Evolutionary conservation across 805 yeast genomes (phyloP).

Genomic region (Ogataea nakhonphanomensis): DNA sequence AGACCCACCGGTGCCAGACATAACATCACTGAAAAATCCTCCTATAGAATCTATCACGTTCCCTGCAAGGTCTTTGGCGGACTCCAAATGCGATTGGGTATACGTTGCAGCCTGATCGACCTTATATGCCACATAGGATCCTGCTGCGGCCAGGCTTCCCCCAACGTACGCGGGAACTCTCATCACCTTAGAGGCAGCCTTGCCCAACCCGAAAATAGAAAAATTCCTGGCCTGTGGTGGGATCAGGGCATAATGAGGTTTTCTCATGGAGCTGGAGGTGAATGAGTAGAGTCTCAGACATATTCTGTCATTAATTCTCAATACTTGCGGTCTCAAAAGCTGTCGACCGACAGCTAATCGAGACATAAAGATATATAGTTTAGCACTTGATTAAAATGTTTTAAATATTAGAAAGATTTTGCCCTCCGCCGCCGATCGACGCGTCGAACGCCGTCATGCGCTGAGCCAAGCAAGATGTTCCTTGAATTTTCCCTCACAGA

Average conservation of each 20-base stretch:
- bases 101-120: constrained; percentile 79
- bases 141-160: constrained; percentile 91
- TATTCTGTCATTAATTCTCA: not conserved
- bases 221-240: constrained; percentile 19
- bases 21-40: constrained; percentile 30
- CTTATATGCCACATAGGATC: constrained; percentile 87
- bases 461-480: constrained; percentile 18
- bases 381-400: not conserved
- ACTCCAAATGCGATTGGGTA: constrained; percentile 62
- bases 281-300: not conserved
- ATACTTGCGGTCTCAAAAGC: not conserved
- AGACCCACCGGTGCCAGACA: constrained; percentile 23
- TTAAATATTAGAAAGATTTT: constrained; percentile 1
- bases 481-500: constrained; percentile 16
- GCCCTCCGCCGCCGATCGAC: constrained; percentile 7
- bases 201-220: constrained; percentile 43
- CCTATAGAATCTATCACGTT: constrained; percentile 45
- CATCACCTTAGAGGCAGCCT: constrained; percentile 50
- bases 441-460: not conserved
- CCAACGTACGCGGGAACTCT: constrained; percentile 81
- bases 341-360: constrained; percentile 2
- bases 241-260: constrained; percentile 5
- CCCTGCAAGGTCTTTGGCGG: constrained; percentile 60
- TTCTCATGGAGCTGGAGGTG: not conserved
- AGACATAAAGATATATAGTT: constrained; percentile 1